These are phyloP conservation scores for Phytopythium aichiense DNA, from an alignment of 352 stramenopile genomes.

Conservation along the genomic window DNA sequence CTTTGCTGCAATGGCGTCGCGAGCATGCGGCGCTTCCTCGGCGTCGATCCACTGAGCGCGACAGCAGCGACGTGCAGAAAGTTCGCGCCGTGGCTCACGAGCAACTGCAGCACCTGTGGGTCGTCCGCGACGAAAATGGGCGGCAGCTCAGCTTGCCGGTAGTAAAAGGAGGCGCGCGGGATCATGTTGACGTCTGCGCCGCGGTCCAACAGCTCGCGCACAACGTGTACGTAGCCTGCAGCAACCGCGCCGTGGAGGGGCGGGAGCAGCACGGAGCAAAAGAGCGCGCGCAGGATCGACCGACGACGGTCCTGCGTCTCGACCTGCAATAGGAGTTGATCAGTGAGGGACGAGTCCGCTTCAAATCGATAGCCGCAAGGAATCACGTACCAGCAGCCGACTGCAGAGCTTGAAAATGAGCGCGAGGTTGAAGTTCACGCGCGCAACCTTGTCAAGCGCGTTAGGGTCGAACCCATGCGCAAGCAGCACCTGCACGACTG, in stretches of 20 bases:
- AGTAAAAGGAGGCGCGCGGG: conserved; percentile 64
- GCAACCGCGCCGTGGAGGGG: conserved; percentile 68
- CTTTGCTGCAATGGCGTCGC: conserved; percentile 57
- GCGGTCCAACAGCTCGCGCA: conserved; percentile 52
- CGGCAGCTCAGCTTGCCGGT: conserved; percentile 44
- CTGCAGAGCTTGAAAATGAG: conserved; percentile 69
- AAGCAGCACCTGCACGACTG: conserved; percentile 60
- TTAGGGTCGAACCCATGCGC: conserved; percentile 58
- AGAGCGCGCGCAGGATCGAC: conserved; percentile 36
- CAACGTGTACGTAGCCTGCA: conserved; percentile 55
- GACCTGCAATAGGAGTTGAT: conserved; percentile 21
- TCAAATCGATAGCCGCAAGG: background rate
- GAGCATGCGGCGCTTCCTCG: conserved; percentile 26
- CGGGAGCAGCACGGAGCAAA: conserved; percentile 65
- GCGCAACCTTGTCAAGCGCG: conserved; percentile 67
- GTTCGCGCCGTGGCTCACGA: conserved; percentile 61
- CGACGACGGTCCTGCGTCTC: conserved; percentile 56
- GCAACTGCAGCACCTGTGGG: conserved; percentile 57
- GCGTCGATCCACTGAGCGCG: conserved; percentile 27
- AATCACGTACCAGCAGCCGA: conserved; percentile 39
- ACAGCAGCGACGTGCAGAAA: conserved; percentile 58
- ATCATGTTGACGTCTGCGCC: conserved; percentile 58
- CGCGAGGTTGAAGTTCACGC: conserved; percentile 76
- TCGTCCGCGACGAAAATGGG: conserved; percentile 77
- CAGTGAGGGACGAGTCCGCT: background rate